Evolutionary conservation across 345 rosid species (phyloP).

Genomic region (Crucihimalaya himalaica): DNA sequence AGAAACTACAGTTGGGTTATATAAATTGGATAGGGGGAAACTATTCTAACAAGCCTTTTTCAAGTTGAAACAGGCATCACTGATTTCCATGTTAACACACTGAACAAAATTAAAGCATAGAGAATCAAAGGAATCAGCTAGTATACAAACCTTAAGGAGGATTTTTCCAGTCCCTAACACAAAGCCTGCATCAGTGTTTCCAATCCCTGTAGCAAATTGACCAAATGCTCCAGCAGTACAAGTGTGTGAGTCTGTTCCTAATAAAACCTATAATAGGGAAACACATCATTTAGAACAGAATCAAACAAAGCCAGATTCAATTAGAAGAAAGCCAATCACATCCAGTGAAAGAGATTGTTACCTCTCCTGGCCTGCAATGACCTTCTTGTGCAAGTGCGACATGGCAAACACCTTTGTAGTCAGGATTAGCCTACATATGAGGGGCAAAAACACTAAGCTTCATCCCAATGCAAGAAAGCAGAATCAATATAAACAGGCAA

Average conservation of each 20-base stretch:
- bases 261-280: conserved; percentile 60
- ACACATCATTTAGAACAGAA: conserved; percentile 2
- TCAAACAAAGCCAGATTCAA: background rate
- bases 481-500: background rate
- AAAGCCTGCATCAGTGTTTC: conserved; percentile 98
- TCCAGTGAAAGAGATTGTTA: conserved; percentile 25
- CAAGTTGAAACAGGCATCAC: conserved; percentile 8
- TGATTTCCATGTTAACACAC: background rate
- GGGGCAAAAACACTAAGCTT: background rate
- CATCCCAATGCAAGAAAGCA: background rate
- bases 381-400: conserved; percentile 99
- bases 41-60: background rate
- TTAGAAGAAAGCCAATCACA: background rate
- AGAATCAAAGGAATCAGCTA: background rate
- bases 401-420: conserved; percentile 99
- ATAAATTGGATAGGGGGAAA: background rate
- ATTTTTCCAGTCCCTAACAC: conserved; percentile 90
- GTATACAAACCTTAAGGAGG: conserved; percentile 73
- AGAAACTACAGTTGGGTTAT: background rate
- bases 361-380: conserved; percentile 99
- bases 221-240: conserved; percentile 99
- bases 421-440: conserved; percentile 79
- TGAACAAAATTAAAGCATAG: background rate
- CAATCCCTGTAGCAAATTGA: conserved; percentile 98
- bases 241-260: conserved; percentile 97